These are phyloP conservation scores for Apophysomyces elegans DNA, from an alignment of 371 early-diverging fungal species.

Conservation along the genomic window DNA sequence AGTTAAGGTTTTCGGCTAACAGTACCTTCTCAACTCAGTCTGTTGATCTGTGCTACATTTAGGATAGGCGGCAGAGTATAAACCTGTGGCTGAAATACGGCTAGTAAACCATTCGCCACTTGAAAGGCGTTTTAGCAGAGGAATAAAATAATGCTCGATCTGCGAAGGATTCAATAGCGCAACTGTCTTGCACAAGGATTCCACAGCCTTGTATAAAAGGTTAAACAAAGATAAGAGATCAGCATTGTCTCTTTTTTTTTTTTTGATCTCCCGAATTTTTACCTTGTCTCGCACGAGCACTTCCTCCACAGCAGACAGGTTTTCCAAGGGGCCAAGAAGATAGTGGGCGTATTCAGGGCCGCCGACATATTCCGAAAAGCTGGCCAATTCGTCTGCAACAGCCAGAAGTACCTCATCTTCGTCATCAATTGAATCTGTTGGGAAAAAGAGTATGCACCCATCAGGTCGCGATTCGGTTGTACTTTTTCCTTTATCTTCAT, in stretches of 20 bases:
- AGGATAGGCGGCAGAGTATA: conserved; percentile 85
- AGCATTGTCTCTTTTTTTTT: not conserved
- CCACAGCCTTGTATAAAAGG: conserved; percentile 77
- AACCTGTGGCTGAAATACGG: conserved; percentile 90
- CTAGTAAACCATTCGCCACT: conserved; percentile 98
- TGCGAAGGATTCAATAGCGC: conserved; percentile 73
- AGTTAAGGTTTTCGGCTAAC: conserved; percentile 1
- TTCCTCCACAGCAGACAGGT: conserved; percentile 96
- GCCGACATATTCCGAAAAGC: conserved; percentile 91
- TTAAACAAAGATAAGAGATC: conserved; percentile 13
- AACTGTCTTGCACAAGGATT: conserved; percentile 86
- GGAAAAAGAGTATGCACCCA: conserved; percentile 5
- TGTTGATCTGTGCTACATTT: conserved; percentile 73
- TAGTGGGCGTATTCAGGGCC: conserved; percentile 86
- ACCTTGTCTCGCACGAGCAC: conserved; percentile 96
- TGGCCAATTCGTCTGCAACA: conserved; percentile 92
- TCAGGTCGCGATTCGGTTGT: conserved; percentile 9
- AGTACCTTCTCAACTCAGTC: conserved; percentile 82
- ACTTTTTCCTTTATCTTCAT: not conserved
- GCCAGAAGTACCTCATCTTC: conserved; percentile 95
- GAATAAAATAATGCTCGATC: conserved; percentile 87
- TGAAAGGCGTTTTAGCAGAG: conserved; percentile 88
- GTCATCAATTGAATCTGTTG: conserved; percentile 95
- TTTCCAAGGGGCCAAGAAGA: conserved; percentile 91
- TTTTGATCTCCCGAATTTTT: conserved; percentile 14